Evolutionary conservation across 805 yeast species (phyloP), one percentile per base, ranked within the genome.

Genomic region (Saturnispora zaruensis): DNA sequence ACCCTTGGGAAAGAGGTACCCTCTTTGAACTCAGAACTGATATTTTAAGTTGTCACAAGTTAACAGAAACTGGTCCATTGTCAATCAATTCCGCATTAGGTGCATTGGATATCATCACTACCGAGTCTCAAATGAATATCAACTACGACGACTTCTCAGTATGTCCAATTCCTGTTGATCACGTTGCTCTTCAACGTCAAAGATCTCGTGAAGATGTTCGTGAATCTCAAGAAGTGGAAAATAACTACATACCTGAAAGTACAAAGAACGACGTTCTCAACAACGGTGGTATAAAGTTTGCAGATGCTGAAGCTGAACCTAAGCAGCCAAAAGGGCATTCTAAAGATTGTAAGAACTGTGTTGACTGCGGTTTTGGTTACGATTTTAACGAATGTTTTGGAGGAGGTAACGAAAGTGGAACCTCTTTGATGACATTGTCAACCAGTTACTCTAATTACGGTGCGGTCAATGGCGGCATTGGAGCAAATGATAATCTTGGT

Each of bases 1-100:
- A 75, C 55, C 82, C 82, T 4, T 70, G 72, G 63, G 73, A 70
- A 28, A 68, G 82, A 55, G 69, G 74, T 3, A 52, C 65, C 13
- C 65, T 77, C 48, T 58, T 64, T 33, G 64, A 66, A 21, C 67
- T 77, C 54, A 64, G 73, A 50, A 58, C 63, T 5, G 73, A 71
- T 51, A 60, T 77, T 5, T 54, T 67, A 5, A 53, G 53, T 8
- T 63, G 68, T 45, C 44, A 56, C 6, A 59, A 60, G 47, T 46
- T 68, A 25, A 51, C 70, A 4, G 60, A 60, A 21, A 11, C 53
- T n/a, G 72, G 72, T 24, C 71, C 72, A 30, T 56, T 68, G 28
- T 62, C 68, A 11, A 48, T 62, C 11, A 52, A 64, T 44, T 63
- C 67, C 6, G 54, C 55, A 18, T 52, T 63, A 11, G 57, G 54